Conservation (phyloP, 148 eudicot species). For the Cornus controversa region DNA sequence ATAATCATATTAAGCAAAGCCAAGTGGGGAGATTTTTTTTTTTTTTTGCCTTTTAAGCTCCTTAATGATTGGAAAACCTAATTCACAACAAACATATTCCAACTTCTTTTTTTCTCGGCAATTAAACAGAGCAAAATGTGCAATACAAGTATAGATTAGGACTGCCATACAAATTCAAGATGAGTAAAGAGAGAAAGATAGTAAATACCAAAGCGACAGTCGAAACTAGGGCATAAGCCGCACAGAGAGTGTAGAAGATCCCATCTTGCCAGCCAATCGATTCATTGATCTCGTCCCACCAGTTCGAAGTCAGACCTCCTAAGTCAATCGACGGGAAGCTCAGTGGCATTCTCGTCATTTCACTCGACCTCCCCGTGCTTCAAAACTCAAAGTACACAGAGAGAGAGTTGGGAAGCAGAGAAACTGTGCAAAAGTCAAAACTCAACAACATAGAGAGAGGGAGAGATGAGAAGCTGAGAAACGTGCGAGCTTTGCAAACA, state of each 20-base stretch:
- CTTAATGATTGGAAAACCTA: neutral
- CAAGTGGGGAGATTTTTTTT: too few relatives aligned
- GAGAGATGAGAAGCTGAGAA: constrained; percentile 18
- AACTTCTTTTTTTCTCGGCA: neutral
- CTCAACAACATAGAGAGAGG: neutral
- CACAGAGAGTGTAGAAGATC: constrained; percentile 67
- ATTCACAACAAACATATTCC: neutral
- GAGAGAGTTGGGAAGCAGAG: constrained; percentile 1
- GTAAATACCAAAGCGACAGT: constrained; percentile 65
- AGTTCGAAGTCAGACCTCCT: constrained; percentile 27
- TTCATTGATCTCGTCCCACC: constrained; percentile 79
- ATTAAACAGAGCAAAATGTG: neutral
- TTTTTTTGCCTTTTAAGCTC: neutral
- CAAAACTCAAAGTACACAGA: constrained; percentile 3
- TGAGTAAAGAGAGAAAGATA: neutral
- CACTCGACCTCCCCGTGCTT: neutral
- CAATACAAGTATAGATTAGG: neutral
- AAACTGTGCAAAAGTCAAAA: neutral
- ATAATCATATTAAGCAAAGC: too few relatives aligned
- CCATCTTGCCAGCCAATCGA: constrained; percentile 84
- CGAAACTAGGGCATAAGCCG: constrained; percentile 71
- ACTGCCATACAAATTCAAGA: constrained; percentile 26
- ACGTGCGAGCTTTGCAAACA: neutral
- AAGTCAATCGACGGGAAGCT: constrained; percentile 19
- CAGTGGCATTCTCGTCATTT: constrained; percentile 47